Evolutionary conservation across 768 basidiomycete species (phyloP), one percentile per base, ranked within the genome.

Genomic region (Lentinula lateritia): DNA sequence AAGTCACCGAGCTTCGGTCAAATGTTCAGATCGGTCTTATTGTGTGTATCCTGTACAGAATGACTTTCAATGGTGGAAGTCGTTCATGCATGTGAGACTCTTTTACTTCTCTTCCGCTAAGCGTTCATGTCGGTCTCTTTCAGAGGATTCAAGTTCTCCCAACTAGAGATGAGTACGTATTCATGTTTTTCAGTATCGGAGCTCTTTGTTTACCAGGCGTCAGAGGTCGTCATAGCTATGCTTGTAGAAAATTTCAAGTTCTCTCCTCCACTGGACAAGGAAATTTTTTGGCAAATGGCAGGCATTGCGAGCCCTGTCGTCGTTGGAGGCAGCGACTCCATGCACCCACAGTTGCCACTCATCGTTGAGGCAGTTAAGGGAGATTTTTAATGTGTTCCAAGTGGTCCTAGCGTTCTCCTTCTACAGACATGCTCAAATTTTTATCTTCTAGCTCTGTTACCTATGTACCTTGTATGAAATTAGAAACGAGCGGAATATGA

Each of bases 1-100:
- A 65, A 66, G 76, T 45, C n/a, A 8, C 46, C 10, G 18, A 23
- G 38, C 7, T 13, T n/a, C 13, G 38, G 48, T 52, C 8, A 42
- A 46, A 20, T n/a, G 18, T 36, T 23, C 34, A 23, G 15, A 5
- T 23, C 13, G 36, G 5, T 18, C 16, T 12, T n/a, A 20, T 32
- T 32, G 28, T 13, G 15, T 20, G 36, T 12, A 12, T 28, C 52
- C 43, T 48, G 61, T 39, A 35, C 13, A 59, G 56, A 32, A 60
- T 60, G 58, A 60, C 58, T 20, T 60, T 60, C 15, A 60, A 10
- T 42, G 59, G 50, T 52, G 59, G 59, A 52, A 23, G 50, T 10
- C 45, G 50, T 10, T 50, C 59, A 15, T 60, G 59, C 50, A 60
- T 60, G 59, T 60, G 18, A 16, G 59, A 52, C 6, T 41, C 9